These are phyloP conservation scores for Candida tropicalis DNA, from an alignment of 1,139 yeast species.

Conservation along the genomic window DNA sequence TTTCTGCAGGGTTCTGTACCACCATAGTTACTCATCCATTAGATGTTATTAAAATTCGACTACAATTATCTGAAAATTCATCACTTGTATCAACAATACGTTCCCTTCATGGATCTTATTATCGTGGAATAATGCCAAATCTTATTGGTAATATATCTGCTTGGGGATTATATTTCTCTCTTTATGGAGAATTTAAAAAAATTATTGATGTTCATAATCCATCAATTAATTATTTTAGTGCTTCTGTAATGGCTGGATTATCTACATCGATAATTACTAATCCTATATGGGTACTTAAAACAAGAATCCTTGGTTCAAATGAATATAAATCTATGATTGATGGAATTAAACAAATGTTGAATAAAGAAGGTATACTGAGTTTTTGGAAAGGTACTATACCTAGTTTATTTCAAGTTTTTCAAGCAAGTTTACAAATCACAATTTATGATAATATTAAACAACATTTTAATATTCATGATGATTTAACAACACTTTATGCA, in stretches of 20 bases:
- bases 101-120: constrained; percentile 25
- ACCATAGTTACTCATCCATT: constrained; percentile 86
- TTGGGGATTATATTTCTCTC: constrained; percentile 84
- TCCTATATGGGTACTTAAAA: constrained; percentile 92
- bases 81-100: constrained; percentile 18
- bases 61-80: constrained; percentile 51
- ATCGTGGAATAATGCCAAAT: constrained; percentile 84
- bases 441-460: constrained; percentile 62
- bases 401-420: constrained; percentile 78
- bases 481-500: constrained; percentile 40
- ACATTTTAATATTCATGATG: not conserved
- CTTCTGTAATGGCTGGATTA: constrained; percentile 64
- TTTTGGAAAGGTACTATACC: constrained; percentile 88
- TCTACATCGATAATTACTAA: constrained; percentile 77
- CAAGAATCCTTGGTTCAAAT: constrained; percentile 70
- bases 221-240: constrained; percentile 35
- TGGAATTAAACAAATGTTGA: constrained; percentile 55
- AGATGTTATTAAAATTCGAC: constrained; percentile 78
- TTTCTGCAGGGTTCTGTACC: constrained; percentile 80
- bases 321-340: constrained; percentile 61
- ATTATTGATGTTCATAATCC: constrained; percentile 19
- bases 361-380: constrained; percentile 66
- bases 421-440: constrained; percentile 86
- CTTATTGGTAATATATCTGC: constrained; percentile 81
- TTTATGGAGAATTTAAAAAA: constrained; percentile 64